Conservation (phyloP, 106 monocot species). For the Acanthochlamys bracteata region DNA sequence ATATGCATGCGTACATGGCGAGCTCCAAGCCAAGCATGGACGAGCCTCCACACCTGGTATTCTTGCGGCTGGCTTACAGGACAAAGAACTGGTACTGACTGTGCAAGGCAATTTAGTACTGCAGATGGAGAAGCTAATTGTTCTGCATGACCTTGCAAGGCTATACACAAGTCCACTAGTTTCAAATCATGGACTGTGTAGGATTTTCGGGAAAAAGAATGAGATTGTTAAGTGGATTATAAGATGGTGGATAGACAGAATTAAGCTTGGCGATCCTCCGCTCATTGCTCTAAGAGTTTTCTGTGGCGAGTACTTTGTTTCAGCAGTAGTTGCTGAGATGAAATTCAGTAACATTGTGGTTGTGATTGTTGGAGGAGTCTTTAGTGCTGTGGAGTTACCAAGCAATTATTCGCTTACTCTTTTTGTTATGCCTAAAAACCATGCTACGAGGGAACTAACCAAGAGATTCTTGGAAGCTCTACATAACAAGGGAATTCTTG, state of each 20-base stretch:
- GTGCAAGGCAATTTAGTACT: no score
- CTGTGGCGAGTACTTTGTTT: constrained; percentile 83
- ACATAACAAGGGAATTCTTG: constrained; percentile 40
- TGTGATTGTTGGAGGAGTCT: constrained; percentile 86
- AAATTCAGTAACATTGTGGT: constrained; percentile 55
- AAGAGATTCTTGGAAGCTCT: constrained; percentile 45
- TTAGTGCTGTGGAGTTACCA: constrained; percentile 25
- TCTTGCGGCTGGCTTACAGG: no score
- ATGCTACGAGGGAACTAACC: constrained; percentile 26
- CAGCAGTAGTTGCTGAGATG: constrained; percentile 57
- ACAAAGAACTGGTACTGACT: no score
- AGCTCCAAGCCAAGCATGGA: no score
- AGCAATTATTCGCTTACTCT: constrained; percentile 59
- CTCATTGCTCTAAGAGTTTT: constrained; percentile 66
- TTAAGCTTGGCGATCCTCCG: constrained; percentile 48
- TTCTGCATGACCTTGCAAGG: constrained; percentile 45
- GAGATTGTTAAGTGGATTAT: constrained; percentile 39
- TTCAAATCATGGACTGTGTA: constrained; percentile 62
- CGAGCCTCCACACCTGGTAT: no score
- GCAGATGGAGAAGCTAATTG: constrained; percentile 58
- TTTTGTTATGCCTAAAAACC: constrained; percentile 91
- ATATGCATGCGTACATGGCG: no score
- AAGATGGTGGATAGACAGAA: constrained; percentile 37
- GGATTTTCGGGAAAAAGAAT: constrained; percentile 61
- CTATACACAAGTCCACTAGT: constrained; percentile 48